phyloP scores from a whole-genome alignment of 2,329 filamentous ascomycete genomes.

The Cordyceps cateniannulata region DNA sequence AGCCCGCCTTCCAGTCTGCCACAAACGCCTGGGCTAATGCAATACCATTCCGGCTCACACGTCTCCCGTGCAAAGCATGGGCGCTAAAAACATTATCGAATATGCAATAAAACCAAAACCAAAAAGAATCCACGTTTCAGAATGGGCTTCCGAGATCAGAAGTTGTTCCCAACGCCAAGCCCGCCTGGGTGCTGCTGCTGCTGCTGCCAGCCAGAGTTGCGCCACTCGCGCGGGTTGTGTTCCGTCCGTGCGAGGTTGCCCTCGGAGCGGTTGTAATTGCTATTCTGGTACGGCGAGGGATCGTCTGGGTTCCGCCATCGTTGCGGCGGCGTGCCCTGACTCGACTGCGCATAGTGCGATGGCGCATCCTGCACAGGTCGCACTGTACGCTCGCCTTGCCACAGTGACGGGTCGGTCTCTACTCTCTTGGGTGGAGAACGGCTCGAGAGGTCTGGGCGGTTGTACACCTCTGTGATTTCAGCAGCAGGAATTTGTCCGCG shows the following conservation, averaged over 20 bases:
- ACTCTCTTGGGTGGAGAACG: slow-evolving; percentile 56
- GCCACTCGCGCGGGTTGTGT: slow-evolving; percentile 46
- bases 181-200: slow-evolving; percentile 37
- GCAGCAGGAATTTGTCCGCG: slow-evolving; percentile 51
- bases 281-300: slow-evolving; percentile 36
- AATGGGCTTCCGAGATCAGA: slow-evolving; percentile 21
- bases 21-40: slow-evolving; percentile 11
- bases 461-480: slow-evolving; percentile 51
- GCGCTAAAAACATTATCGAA: background rate
- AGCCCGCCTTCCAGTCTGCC: background rate
- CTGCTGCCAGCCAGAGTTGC: slow-evolving; percentile 46
- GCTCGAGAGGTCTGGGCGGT: slow-evolving; percentile 51
- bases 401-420: slow-evolving; percentile 79
- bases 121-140: slow-evolving; percentile 13
- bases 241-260: slow-evolving; percentile 33
- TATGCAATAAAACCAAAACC: slow-evolving; percentile 12
- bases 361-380: slow-evolving; percentile 61
- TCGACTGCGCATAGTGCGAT: slow-evolving; percentile 14
- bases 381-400: slow-evolving; percentile 78
- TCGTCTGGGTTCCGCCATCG: slow-evolving; percentile 43
- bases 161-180: slow-evolving; percentile 42
- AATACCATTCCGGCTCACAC: background rate
- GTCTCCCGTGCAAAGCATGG: background rate
- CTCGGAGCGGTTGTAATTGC: slow-evolving; percentile 39
- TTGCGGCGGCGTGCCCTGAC: slow-evolving; percentile 43